Evolutionary conservation across 2,329 filamentous ascomycete species (phyloP).

Genomic region (Cercospora sp.): DNA sequence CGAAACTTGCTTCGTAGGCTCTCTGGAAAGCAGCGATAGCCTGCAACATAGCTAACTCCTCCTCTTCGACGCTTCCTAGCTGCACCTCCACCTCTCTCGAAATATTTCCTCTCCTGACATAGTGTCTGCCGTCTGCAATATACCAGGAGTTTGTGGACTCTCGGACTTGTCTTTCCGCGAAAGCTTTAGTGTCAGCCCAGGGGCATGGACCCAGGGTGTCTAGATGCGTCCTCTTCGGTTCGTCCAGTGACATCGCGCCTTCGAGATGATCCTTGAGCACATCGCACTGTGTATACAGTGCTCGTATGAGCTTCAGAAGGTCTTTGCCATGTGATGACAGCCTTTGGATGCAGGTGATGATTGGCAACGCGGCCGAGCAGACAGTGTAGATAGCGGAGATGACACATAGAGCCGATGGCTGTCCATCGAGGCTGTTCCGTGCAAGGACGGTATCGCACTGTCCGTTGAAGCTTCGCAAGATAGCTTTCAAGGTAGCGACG

Average conservation of each 20-base stretch:
- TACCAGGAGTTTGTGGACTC: conserved; percentile 53
- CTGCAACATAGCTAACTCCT: conserved; percentile 11
- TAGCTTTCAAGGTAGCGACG: not conserved
- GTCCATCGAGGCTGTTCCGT: not conserved
- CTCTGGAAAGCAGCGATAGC: conserved; percentile 15
- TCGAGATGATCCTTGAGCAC: conserved; percentile 13
- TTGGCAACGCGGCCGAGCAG: conserved; percentile 18
- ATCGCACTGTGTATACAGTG: conserved; percentile 7
- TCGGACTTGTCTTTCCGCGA: conserved; percentile 45
- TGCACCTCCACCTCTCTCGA: conserved; percentile 49
- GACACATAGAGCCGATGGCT: not conserved
- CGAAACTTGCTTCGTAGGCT: conserved; percentile 18
- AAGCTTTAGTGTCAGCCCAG: conserved; percentile 31
- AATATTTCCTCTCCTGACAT: conserved; percentile 48
- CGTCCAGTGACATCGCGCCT: not conserved
- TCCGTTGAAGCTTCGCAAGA: conserved; percentile 1
- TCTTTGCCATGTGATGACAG: conserved; percentile 9
- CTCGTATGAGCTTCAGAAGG: conserved; percentile 13
- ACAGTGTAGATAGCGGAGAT: conserved; percentile 23
- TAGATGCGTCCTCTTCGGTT: not conserved
- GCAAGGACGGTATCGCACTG: conserved; percentile 1
- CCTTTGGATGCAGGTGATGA: conserved; percentile 22
- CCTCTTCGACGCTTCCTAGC: conserved; percentile 31
- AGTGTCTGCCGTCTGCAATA: conserved; percentile 47
- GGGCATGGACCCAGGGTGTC: not conserved